Base-by-base conservation (phyloP, 2,329 filamentous ascomycete species). In the Exophiala viscosa region DNA sequence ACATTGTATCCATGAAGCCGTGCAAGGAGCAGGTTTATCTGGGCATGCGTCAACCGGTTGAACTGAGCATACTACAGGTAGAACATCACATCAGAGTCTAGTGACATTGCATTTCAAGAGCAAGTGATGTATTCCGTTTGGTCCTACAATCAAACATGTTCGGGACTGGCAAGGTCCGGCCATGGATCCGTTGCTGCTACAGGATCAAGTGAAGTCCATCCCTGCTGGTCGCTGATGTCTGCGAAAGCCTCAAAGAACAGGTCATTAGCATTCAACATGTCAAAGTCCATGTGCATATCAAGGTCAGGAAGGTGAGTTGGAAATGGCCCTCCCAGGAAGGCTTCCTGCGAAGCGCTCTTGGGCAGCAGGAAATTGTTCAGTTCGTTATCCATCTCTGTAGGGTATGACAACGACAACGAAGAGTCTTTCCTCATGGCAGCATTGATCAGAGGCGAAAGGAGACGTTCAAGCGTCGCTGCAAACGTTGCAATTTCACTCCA, bases 401-500 rank as follows among this genome's bases (percentile, higher is more conserved):
- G 36, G 45, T 56, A 48, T 5, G 40, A 32, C 18, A 38, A 23
- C 15, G 45, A 44, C 31, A 32, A 36, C 14, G 48, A 13, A 28
- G 36, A 38, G 15, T 20, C 34, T 23, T 46, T 40, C n/a, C 15
- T 46, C 31, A 65, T 62, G 2, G 64, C 52, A 3, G 57, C 57
- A 39, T 63, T 60, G 2, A 65, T 45, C 18, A 65, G 48, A 1
- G 63, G 62, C 1, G 48, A 58, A 5, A 65, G 60, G 17, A 65
- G 58, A 35, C 50, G 38, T 40, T 59, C 57, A 39, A 51, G 57
- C 4, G 40, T 48, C 13, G 54, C 54, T 20, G 33, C 63, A 31
- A 61, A 65, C 15, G 56, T 52, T 1, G 55, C 49, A 10, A 65
- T 60, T 31, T 64, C 62, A 15, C 60, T 54, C 62, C 62, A 64